Evolutionary conservation across 2,329 filamentous ascomycete species (phyloP).

Genomic region (Penicillium sp.): DNA sequence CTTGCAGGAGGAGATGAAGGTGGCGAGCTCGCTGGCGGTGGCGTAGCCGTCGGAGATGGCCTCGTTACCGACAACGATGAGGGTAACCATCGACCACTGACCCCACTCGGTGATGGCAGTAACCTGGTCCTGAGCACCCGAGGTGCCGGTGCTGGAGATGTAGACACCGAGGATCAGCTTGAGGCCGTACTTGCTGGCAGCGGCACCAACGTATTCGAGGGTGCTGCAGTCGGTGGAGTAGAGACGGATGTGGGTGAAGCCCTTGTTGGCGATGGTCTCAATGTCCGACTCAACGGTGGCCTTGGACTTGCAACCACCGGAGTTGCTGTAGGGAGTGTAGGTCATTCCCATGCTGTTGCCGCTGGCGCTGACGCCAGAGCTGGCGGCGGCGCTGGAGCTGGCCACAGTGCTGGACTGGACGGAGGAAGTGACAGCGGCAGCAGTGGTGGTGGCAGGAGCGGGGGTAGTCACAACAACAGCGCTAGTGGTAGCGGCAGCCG

Average conservation of each 20-base stretch:
- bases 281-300: conserved; percentile 54
- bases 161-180: conserved; percentile 82
- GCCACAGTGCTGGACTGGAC: too few relatives aligned
- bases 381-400: conserved; percentile 13
- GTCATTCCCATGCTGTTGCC: conserved; percentile 60
- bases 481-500: conserved; percentile 13
- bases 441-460: too few relatives aligned
- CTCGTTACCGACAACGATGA: conserved; percentile 86
- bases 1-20: conserved; percentile 57
- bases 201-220: conserved; percentile 64
- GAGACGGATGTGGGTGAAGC: conserved; percentile 65
- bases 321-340: conserved; percentile 67
- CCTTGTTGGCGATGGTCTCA: conserved; percentile 51
- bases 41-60: conserved; percentile 67
- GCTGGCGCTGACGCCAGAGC: conserved; percentile 12
- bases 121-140: conserved; percentile 64
- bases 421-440: conserved; percentile 7
- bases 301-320: conserved; percentile 57
- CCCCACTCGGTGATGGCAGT: conserved; percentile 61
- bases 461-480: too few relatives aligned
- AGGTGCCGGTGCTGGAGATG: conserved; percentile 56
- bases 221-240: conserved; percentile 89
- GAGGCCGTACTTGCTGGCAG: conserved; percentile 57
- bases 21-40: conserved; percentile 54
- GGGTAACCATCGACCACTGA: conserved; percentile 65